Conservation (phyloP, 345 rosid genomes). For the Camelina laxa region DNA sequence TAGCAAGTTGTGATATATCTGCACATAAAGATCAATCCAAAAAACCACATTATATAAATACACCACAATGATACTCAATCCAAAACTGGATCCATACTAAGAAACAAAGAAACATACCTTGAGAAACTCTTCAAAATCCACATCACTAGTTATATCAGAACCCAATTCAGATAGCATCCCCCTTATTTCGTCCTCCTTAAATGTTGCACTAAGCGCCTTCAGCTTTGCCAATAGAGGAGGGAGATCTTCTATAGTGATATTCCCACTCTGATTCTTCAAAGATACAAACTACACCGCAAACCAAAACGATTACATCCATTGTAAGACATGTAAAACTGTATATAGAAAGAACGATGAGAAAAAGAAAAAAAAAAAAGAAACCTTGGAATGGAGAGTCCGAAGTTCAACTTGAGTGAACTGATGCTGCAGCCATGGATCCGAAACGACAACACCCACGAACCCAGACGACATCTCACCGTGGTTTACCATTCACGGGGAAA, state of each 20-base stretch:
- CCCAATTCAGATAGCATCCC: slow-evolving; percentile 51
- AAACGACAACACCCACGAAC: slow-evolving; percentile 66
- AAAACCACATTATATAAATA: slow-evolving; percentile 24
- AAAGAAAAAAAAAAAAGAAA: slow-evolving; percentile 37
- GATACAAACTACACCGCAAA: slow-evolving; percentile 55
- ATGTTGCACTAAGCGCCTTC: slow-evolving; percentile 59
- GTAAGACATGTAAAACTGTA: not conserved
- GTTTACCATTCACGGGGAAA: slow-evolving; percentile 18
- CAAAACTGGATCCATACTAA: not conserved
- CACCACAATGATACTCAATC: slow-evolving; percentile 14
- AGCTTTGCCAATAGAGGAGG: slow-evolving; percentile 66
- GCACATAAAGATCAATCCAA: slow-evolving; percentile 43
- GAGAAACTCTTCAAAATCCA: slow-evolving; percentile 81
- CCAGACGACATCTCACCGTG: slow-evolving; percentile 76
- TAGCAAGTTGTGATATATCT: slow-evolving; percentile 72
- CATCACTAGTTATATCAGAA: slow-evolving; percentile 54
- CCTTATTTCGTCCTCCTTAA: slow-evolving; percentile 69
- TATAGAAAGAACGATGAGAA: not conserved
- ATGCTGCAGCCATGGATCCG: slow-evolving; percentile 86
- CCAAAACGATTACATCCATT: not conserved
- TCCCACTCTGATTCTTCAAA: slow-evolving; percentile 65
- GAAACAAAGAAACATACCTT: slow-evolving; percentile 52
- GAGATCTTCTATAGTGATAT: slow-evolving; percentile 61
- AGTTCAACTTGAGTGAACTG: slow-evolving; percentile 93
- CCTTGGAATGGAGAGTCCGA: slow-evolving; percentile 81